Percentiles rank a stretch among this genome's conserved stretches.
Conservation (phyloP, 306 rosid genomes). For the Senna siamea region DNA sequence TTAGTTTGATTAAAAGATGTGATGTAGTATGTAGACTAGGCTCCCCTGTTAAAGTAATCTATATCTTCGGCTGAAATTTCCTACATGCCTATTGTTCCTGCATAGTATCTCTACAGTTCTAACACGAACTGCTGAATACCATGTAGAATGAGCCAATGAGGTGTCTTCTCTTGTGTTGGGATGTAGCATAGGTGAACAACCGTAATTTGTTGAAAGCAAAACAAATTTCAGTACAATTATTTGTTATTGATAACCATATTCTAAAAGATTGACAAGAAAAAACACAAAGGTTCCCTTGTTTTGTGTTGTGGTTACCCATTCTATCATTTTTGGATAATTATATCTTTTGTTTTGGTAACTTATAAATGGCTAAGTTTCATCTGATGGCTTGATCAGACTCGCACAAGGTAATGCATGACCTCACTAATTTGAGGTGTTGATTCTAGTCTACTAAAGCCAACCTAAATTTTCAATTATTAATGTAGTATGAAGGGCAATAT, state of each 20-base stretch:
- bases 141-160: slow-evolving; percentile 1
- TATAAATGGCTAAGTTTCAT: not conserved
- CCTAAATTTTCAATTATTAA: not conserved
- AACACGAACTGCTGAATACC: not conserved
- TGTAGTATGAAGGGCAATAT: not conserved
- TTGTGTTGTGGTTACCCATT: not conserved
- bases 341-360: not conserved
- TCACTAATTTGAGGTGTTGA: not conserved
- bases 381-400: not conserved
- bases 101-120: not conserved
- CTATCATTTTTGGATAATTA: slow-evolving; percentile 1
- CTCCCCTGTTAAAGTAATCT: not conserved
- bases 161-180: not conserved
- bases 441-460: no score
- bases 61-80: not conserved
- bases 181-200: not conserved
- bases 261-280: slow-evolving; percentile 1
- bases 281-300: not conserved
- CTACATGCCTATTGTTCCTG: not conserved
- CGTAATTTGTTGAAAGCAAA: not conserved
- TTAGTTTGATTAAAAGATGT: not conserved
- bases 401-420: not conserved
- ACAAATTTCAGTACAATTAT: not conserved
- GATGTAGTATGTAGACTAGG: not conserved
- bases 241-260: not conserved